Base-by-base conservation (phyloP, 495 filamentous ascomycete genomes). In the Hypoxylon cercidicola region DNA sequence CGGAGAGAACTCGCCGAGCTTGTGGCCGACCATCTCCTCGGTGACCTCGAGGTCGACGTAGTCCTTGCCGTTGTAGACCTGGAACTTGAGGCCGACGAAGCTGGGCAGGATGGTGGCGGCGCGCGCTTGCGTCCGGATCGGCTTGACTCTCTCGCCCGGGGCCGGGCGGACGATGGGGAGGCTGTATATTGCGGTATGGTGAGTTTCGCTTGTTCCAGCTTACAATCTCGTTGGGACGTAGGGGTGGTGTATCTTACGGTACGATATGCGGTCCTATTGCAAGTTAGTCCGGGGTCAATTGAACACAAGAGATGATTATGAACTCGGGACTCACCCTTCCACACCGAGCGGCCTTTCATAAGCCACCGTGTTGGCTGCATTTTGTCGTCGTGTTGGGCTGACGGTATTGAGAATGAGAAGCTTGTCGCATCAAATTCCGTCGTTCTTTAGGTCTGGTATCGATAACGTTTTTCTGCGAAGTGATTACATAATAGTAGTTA, bases 21-120 rank as follows among this genome's bases (percentile, higher is more conserved):
- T 99, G 75, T 96, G 89, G 40, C 96, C 95, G 13, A 99, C 96
- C 96, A 99, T 98, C 73, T 98, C 92, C 77, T 97, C 94, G 39
- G 93, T 97, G 60, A 99, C 89, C 45, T 82, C 81, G 28, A 98
- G 81, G 74, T 98, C 96, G 61, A 90, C 75, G 73, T 99, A 99
- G 1, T 83, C 86, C 84, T 97, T 98, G 66, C 95, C 95, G 75
- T 97, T 98, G 73, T 99, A 90, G 18, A 99, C 86, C 71, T 94
- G 90, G 78, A 98, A 99, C 71, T 87, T 89, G 66, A 96, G 80
- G 6, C 95, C 96, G 23, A 99, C 93, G 76, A 98, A 98, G 75
- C 92, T 96, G 37, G 95, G 95, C 19, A 98, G 85, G 71, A 99
- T 97, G 41, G 95, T 98, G 40, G 95, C 95, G 53, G 86, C 83